Evolutionary conservation across 2,329 filamentous ascomycete genomes (phyloP).

Genomic region (Diaporthe capsici): DNA sequence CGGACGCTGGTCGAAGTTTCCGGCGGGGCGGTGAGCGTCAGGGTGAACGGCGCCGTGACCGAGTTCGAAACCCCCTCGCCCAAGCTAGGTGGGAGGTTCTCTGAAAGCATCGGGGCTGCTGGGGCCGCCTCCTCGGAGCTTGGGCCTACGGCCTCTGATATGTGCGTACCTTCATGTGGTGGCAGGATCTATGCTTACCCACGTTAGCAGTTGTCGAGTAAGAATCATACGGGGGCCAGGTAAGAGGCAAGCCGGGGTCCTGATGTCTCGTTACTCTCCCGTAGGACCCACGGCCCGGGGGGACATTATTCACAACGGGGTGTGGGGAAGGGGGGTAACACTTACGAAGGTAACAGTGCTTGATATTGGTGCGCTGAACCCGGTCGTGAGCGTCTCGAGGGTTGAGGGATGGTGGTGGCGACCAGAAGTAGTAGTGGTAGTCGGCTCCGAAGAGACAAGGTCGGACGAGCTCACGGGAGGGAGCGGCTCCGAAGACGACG

Average conservation of each 20-base stretch:
- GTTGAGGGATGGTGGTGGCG: neutral
- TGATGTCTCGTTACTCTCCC: neutral
- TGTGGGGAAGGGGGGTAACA: neutral
- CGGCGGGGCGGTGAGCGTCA: neutral
- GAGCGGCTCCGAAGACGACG: neutral
- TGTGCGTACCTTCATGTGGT: neutral
- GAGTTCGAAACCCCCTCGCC: neutral
- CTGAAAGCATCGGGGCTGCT: too few species aligned
- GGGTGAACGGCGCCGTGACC: neutral
- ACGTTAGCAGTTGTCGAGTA: neutral
- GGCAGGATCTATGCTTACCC: neutral
- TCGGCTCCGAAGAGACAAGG: neutral
- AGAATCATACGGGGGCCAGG: neutral
- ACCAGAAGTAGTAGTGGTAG: neutral
- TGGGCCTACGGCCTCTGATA: neutral
- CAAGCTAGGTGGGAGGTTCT: neutral
- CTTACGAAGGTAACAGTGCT: conserved; percentile 30
- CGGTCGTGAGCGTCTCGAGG: neutral
- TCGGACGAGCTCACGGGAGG: neutral
- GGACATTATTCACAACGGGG: neutral
- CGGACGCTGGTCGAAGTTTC: neutral
- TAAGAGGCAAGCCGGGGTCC: neutral
- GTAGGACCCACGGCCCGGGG: neutral
- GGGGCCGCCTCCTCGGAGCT: neutral
- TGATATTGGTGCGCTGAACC: conserved; percentile 21